Evolutionary conservation across 345 rosid species (phyloP).

Genomic region (Conringia planisiliqua): DNA sequence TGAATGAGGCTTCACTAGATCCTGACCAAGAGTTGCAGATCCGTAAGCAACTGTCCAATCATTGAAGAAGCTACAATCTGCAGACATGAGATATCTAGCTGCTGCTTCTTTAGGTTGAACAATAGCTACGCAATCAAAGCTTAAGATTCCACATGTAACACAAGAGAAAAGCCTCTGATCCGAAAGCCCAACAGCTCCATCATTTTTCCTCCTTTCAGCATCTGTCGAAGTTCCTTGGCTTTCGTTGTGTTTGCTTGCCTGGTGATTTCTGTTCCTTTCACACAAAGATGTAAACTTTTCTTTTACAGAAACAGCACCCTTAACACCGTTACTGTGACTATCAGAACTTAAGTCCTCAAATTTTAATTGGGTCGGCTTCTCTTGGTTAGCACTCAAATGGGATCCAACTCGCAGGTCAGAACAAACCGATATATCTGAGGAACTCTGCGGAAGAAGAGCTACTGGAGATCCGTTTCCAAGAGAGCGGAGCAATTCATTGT

Average conservation of each 20-base stretch:
- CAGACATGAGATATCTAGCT: constrained; percentile 79
- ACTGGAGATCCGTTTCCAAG: constrained; percentile 79
- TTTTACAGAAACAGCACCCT: constrained; percentile 48
- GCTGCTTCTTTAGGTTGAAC: constrained; percentile 82
- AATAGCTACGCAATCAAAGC: constrained; percentile 83
- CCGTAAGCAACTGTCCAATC: constrained; percentile 74
- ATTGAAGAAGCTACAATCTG: constrained; percentile 86
- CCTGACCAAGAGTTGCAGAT: constrained; percentile 31
- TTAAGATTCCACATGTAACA: constrained; percentile 81
- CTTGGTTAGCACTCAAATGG: constrained; percentile 43
- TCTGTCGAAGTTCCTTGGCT: constrained; percentile 9
- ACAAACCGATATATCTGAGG: constrained; percentile 67
- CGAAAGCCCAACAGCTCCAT: constrained; percentile 52
- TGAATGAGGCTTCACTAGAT: constrained; percentile 23
- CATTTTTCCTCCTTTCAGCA: constrained; percentile 28
- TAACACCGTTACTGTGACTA: not conserved
- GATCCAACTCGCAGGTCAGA: constrained; percentile 71
- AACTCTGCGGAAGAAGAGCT: constrained; percentile 71
- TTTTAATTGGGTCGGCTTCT: constrained; percentile 36
- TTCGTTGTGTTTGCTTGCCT: not conserved
- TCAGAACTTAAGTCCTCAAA: constrained; percentile 36
- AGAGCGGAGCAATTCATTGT: constrained; percentile 60
- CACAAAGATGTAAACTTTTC: constrained; percentile 57
- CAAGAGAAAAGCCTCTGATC: constrained; percentile 92
- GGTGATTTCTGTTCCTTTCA: constrained; percentile 43